Conservation (phyloP, 2,329 filamentous ascomycete species). For the Nectriaceae sp. region DNA sequence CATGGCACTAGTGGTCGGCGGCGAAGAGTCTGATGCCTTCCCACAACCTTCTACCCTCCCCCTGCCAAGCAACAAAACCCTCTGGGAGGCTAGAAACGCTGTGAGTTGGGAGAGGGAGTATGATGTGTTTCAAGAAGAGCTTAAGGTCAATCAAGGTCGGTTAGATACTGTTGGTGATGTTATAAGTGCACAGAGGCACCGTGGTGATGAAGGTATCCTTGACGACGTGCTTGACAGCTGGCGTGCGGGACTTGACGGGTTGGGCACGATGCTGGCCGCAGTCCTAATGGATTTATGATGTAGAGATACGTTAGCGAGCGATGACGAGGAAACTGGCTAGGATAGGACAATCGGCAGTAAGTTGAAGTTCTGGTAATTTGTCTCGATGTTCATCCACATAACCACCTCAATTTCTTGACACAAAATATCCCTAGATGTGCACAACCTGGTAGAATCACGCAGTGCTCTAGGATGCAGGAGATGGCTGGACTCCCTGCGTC, state of each 20-base stretch:
- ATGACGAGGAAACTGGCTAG: too few relatives aligned
- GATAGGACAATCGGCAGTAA: too few relatives aligned
- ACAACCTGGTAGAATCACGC: too few relatives aligned
- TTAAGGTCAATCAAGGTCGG: neutral
- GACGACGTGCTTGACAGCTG: neutral
- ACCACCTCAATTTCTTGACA: too few relatives aligned
- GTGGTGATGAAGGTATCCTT: neutral
- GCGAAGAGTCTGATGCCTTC: neutral
- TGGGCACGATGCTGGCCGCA: conserved; percentile 2
- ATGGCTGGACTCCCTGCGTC: too few relatives aligned
- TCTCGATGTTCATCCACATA: too few relatives aligned
- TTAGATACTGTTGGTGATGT: neutral
- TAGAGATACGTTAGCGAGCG: neutral
- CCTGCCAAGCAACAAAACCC: neutral
- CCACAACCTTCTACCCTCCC: neutral
- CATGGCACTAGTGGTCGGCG: neutral
- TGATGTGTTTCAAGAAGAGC: neutral
- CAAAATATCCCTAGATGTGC: too few relatives aligned
- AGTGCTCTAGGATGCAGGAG: too few relatives aligned
- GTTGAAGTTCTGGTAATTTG: too few relatives aligned
- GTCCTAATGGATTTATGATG: conserved; percentile 1
- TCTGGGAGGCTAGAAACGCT: conserved; percentile 1
- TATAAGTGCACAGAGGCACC: neutral
- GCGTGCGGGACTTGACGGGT: neutral
- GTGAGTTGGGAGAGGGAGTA: conserved; percentile 1